Conservation (phyloP, 257 asterid species). For the Petunia secreta region DNA sequence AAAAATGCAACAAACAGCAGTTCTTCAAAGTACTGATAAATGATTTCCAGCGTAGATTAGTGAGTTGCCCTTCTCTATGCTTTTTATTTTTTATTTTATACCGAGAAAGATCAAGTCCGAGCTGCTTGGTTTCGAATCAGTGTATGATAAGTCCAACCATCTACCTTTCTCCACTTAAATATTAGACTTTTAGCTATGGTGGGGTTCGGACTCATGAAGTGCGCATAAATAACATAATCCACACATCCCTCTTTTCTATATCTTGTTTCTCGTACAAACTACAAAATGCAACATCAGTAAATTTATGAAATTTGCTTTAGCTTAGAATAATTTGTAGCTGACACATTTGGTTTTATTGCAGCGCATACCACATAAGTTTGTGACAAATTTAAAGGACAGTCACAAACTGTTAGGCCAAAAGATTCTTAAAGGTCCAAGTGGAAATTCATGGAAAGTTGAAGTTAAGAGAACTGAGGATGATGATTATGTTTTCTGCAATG, state of each 20-base stretch:
- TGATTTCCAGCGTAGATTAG: slow-evolving; percentile 18
- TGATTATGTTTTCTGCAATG: slow-evolving; percentile 18
- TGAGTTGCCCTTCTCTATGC: not conserved
- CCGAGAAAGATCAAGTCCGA: too few relatives aligned
- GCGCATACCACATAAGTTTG: slow-evolving; percentile 13
- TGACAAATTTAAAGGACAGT: not conserved
- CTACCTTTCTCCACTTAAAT: too few relatives aligned
- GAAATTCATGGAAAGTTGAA: slow-evolving; percentile 2
- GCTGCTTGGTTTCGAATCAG: too few relatives aligned
- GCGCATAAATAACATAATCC: too few relatives aligned
- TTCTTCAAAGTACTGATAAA: not conserved
- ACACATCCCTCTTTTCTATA: too few relatives aligned
- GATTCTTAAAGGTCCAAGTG: slow-evolving; percentile 13
- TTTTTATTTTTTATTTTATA: too few relatives aligned
- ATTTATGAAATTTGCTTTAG: not conserved
- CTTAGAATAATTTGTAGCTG: not conserved
- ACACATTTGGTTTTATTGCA: not conserved
- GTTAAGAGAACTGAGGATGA: not conserved
- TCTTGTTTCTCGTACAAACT: too few relatives aligned
- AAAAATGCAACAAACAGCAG: not conserved
- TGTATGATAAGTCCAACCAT: too few relatives aligned
- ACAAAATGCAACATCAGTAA: too few relatives aligned
- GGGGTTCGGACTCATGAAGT: too few relatives aligned
- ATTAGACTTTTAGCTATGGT: too few relatives aligned
- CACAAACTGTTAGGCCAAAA: slow-evolving; percentile 7